phyloP scores from a whole-genome alignment of 768 basidiomycete species.

The Russula olivacea region DNA sequence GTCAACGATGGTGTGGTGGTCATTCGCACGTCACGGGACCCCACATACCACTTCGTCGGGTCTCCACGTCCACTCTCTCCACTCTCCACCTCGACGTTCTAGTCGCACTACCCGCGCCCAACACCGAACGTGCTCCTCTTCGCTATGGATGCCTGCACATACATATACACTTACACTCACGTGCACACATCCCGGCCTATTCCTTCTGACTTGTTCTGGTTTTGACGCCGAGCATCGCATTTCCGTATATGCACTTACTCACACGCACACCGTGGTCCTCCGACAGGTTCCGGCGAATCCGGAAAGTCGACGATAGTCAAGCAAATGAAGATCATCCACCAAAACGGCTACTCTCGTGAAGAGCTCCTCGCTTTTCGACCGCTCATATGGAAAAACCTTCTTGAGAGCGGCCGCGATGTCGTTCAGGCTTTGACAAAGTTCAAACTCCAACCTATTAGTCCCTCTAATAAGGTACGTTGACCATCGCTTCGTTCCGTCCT shows the following conservation, averaged over 20 bases:
- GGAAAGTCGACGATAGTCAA: conserved; percentile 97
- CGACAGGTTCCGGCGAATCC: conserved; percentile 83
- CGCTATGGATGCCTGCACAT: not conserved
- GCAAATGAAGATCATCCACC: conserved; percentile 98
- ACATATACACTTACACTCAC: not conserved
- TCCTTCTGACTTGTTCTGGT: not conserved
- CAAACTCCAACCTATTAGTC: conserved; percentile 66
- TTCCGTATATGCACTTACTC: conserved; percentile 2
- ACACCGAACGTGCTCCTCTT: not conserved
- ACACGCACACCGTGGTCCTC: not conserved
- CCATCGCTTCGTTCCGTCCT: not conserved
- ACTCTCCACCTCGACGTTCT: too few relatives aligned
- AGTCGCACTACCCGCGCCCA: not conserved
- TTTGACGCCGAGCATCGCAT: not conserved
- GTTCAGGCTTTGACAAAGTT: conserved; percentile 83
- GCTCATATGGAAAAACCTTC: conserved; percentile 78
- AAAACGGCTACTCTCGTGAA: conserved; percentile 75
- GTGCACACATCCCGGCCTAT: not conserved
- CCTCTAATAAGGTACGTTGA: conserved; percentile 50
- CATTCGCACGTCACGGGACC: not conserved
- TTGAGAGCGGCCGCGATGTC: conserved; percentile 85
- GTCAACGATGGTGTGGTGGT: not conserved
- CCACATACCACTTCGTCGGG: too few relatives aligned
- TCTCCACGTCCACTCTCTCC: too few relatives aligned
- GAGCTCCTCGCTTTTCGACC: conserved; percentile 74